These are phyloP conservation scores for Boletus subcaerulescens DNA, from an alignment of 768 basidiomycete species.

Conservation along the genomic window DNA sequence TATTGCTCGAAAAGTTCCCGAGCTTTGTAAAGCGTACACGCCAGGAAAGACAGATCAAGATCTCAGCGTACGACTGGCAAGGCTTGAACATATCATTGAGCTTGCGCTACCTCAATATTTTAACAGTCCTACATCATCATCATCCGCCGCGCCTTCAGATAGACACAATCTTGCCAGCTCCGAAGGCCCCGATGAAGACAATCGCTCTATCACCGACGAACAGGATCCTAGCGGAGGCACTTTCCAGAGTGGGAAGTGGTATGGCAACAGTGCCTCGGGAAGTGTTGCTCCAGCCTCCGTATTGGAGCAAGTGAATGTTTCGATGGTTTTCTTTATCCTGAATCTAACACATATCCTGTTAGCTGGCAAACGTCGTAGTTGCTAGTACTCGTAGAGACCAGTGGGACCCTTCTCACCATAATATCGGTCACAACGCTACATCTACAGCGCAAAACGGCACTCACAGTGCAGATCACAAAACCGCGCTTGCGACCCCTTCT, in stretches of 20 bases:
- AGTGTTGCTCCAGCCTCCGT: conserved; percentile 78
- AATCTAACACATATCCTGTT: conserved; percentile 22
- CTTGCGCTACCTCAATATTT: conserved; percentile 75
- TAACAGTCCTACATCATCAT: conserved; percentile 38
- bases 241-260: conserved; percentile 85
- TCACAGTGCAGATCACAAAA: conserved; percentile 27
- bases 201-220: conserved; percentile 69
- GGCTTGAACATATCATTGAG: conserved; percentile 81
- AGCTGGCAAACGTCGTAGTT: conserved; percentile 57
- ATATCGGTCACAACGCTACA: conserved; percentile 5
- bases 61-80: conserved; percentile 64
- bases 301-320: conserved; percentile 65
- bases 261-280: conserved; percentile 79
- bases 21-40: conserved; percentile 84
- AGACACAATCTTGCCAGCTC: conserved; percentile 47
- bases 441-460: conserved; percentile 22
- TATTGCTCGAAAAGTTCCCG: conserved; percentile 81
- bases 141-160: conserved; percentile 32
- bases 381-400: conserved; percentile 34
- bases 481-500: conserved; percentile 26
- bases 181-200: conserved; percentile 58
- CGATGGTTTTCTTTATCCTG: conserved; percentile 8
- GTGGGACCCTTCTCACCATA: conserved; percentile 24
- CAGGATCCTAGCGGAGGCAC: conserved; percentile 73
- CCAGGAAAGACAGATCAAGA: conserved; percentile 86